Evolutionary conservation across 495 filamentous ascomycete species (phyloP).

Genomic region (Pseudoneurospora amorphoporcata): DNA sequence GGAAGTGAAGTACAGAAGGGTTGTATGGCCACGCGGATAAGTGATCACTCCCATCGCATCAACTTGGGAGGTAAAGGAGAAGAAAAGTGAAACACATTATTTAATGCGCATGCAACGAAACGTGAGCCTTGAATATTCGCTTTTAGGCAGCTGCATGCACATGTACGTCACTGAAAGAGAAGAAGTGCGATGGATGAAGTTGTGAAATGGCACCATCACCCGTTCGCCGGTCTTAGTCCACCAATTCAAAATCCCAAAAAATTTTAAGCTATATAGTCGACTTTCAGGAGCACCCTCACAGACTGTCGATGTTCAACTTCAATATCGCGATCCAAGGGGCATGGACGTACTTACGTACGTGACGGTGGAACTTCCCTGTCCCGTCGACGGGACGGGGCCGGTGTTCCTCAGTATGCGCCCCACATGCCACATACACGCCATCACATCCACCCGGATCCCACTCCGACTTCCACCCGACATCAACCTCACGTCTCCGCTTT

Average conservation of each 20-base stretch:
- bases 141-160: neutral
- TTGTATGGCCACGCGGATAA: neutral
- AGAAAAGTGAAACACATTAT: neutral
- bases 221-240: neutral
- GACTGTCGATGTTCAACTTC: neutral
- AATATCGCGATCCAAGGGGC: neutral
- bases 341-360: neutral
- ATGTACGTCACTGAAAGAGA: neutral
- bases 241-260: neutral
- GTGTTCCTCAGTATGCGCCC: neutral
- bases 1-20: neutral
- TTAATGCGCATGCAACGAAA: neutral
- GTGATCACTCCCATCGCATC: neutral
- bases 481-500: neutral
- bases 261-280: neutral
- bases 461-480: neutral
- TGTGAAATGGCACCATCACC: neutral
- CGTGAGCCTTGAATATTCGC: neutral
- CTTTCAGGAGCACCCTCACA: neutral
- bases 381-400: neutral
- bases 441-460: neutral
- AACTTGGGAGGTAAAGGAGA: neutral
- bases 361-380: neutral
- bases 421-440: neutral
- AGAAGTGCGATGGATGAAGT: neutral